phyloP scores from a whole-genome alignment of 306 rosid species.

The Castanea crenata region DNA sequence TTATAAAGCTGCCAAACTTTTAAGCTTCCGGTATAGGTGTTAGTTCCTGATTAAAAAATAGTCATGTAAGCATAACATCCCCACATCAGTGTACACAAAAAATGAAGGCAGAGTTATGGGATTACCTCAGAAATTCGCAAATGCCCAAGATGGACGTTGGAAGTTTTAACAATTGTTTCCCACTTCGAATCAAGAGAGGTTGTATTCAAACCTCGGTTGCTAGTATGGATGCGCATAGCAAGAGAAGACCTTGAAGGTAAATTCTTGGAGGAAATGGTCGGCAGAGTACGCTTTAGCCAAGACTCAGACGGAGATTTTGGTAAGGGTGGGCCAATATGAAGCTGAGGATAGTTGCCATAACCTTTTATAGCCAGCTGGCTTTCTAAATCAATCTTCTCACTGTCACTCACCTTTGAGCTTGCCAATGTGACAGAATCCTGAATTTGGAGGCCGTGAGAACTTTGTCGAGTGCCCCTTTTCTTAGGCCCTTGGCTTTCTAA shows the following conservation, averaged over 20 bases:
- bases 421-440: constrained; percentile 22
- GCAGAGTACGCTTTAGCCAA: constrained; percentile 82
- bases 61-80: constrained; percentile 10
- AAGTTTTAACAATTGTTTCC: constrained; percentile 55
- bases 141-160: constrained; percentile 39
- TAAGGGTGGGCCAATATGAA: constrained; percentile 56
- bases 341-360: constrained; percentile 17
- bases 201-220: constrained; percentile 20
- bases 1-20: constrained; percentile 20
- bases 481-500: constrained; percentile 30
- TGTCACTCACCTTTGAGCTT: constrained; percentile 24
- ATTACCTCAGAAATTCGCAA: constrained; percentile 63
- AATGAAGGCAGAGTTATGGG: constrained; percentile 20
- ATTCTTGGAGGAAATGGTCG: constrained; percentile 52
- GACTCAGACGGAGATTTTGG: constrained; percentile 94
- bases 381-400: constrained; percentile 11
- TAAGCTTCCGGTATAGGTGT: constrained; percentile 70
- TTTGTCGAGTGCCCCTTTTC: constrained; percentile 15
- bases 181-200: constrained; percentile 39
- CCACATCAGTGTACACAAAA: constrained; percentile 5
- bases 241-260: constrained; percentile 35
- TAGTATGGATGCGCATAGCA: constrained; percentile 23
- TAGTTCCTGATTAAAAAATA: constrained; percentile 47
- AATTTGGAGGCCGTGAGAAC: constrained; percentile 12
- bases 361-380: constrained; percentile 17